Conservation (phyloP, 139 green algal genomes). For the Haematococcus lacustris region DNA sequence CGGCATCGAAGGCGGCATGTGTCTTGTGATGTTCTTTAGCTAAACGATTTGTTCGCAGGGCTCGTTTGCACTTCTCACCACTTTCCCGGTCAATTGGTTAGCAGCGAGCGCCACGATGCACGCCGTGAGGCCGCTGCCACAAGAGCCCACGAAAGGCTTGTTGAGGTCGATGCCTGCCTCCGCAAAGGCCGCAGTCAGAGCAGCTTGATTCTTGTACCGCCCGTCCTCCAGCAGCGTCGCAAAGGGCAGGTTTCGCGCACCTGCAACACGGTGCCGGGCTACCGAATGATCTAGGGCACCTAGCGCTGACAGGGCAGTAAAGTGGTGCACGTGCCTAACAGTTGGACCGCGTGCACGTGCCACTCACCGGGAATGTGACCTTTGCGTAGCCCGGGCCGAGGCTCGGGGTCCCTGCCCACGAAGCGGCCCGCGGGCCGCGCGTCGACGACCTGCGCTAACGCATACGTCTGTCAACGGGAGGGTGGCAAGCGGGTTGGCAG, state of each 20-base stretch:
- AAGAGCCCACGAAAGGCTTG: slow-evolving; percentile 56
- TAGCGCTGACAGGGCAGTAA: neutral
- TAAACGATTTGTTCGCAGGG: neutral
- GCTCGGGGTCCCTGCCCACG: slow-evolving; percentile 69
- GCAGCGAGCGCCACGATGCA: slow-evolving; percentile 78
- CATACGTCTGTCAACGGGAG: no score
- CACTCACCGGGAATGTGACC: slow-evolving; percentile 79
- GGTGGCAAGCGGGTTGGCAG: no score
- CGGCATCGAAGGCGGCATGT: neutral
- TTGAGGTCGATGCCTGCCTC: slow-evolving; percentile 48
- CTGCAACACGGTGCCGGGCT: slow-evolving; percentile 12
- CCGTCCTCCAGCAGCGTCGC: slow-evolving; percentile 41
- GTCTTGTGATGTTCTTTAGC: neutral
- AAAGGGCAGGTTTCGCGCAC: slow-evolving; percentile 71
- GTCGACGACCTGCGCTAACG: slow-evolving; percentile 79
- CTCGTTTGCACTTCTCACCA: neutral
- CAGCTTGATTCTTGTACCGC: slow-evolving; percentile 20
- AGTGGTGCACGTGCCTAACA: neutral
- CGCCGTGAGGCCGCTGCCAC: slow-evolving; percentile 87
- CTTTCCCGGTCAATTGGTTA: neutral
- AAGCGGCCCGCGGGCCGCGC: slow-evolving; percentile 67
- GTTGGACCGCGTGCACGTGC: neutral
- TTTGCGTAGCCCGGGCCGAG: slow-evolving; percentile 55
- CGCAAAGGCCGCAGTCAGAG: slow-evolving; percentile 56
- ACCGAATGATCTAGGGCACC: neutral